Percentiles rank a stretch among this genome's conserved stretches.
Evolutionary conservation across 805 yeast species (phyloP).

Genomic region (Ogataea trehaloabstinens): DNA sequence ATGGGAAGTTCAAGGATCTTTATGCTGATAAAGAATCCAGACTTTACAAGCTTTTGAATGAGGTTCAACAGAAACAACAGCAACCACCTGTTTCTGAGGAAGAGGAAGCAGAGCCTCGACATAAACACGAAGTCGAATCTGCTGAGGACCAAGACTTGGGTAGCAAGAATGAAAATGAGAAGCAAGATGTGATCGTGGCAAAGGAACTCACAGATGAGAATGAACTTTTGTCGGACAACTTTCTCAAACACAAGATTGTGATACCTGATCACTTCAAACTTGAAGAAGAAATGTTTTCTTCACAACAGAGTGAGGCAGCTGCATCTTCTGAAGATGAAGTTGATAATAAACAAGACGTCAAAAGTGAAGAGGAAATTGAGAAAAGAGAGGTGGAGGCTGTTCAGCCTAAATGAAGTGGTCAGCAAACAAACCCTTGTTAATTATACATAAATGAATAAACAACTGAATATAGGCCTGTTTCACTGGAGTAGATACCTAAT

Average conservation of each 20-base stretch:
- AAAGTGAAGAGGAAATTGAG: too few relatives aligned
- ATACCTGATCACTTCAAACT: constrained; percentile 24
- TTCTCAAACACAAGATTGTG: constrained; percentile 20
- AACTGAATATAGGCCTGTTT: too few relatives aligned
- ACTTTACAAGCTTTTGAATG: constrained; percentile 33
- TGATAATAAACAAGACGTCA: too few relatives aligned
- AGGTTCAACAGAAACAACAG: constrained; percentile 18
- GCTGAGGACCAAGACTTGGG: not conserved
- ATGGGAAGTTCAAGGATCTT: constrained; percentile 63
- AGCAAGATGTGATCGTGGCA: constrained; percentile 8
- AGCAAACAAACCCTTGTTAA: too few relatives aligned
- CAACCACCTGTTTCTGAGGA: constrained; percentile 12
- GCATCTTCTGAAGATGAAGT: too few relatives aligned
- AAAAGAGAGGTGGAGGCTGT: too few relatives aligned
- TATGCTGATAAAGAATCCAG: constrained; percentile 39
- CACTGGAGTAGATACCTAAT: too few relatives aligned
- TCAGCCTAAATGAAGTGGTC: too few relatives aligned
- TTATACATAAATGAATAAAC: too few relatives aligned
- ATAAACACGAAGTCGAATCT: not conserved
- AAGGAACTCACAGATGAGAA: constrained; percentile 16
- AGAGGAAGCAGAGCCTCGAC: constrained; percentile 7
- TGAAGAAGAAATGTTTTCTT: constrained; percentile 13
- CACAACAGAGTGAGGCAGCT: too few relatives aligned
- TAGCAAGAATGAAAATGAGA: not conserved
- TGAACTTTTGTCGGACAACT: constrained; percentile 15